Evolutionary conservation across 2,329 filamentous ascomycete species (phyloP).

Genomic region (Ophiostoma angusticollis): DNA sequence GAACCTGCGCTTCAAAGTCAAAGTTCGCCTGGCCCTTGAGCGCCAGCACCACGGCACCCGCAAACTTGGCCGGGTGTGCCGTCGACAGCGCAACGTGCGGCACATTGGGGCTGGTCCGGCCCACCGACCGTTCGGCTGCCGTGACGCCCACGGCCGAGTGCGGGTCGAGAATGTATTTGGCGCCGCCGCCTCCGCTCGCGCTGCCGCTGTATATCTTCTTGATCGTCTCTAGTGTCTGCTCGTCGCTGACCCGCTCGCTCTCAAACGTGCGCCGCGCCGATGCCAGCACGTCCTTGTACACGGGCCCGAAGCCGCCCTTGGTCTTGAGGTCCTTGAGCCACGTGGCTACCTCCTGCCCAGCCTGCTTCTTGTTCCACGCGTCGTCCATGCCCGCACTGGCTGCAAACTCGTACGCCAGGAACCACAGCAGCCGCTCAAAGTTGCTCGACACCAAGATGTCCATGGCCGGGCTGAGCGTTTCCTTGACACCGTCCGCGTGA

Average conservation of each 20-base stretch:
- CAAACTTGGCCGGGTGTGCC: conserved; percentile 92
- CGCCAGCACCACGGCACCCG: conserved; percentile 68
- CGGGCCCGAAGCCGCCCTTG: conserved; percentile 66
- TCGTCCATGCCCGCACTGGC: conserved; percentile 47
- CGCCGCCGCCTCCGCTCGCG: conserved; percentile 18
- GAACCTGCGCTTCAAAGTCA: conserved; percentile 58
- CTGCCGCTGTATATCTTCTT: conserved; percentile 35
- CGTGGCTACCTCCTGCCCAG: conserved; percentile 59
- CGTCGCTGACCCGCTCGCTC: conserved; percentile 59
- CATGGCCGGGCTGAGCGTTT: conserved; percentile 92
- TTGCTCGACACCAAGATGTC: conserved; percentile 94
- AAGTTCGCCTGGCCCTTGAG: conserved; percentile 60
- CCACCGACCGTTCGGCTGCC: conserved; percentile 58
- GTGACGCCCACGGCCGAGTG: conserved; percentile 81
- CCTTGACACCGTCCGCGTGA: conserved; percentile 56
- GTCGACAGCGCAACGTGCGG: conserved; percentile 81
- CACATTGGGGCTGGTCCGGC: conserved; percentile 36
- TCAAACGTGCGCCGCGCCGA: conserved; percentile 64
- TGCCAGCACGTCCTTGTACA: conserved; percentile 59
- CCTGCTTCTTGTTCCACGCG: conserved; percentile 53
- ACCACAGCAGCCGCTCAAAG: conserved; percentile 94
- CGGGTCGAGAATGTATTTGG: conserved; percentile 74
- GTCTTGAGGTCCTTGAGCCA: conserved; percentile 76
- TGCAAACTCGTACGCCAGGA: conserved; percentile 60
- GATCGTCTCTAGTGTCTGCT: conserved; percentile 57